These are phyloP conservation scores for Neophaeococcomyces aloes DNA, from an alignment of 2,329 filamentous ascomycete genomes.

Conservation along the genomic window DNA sequence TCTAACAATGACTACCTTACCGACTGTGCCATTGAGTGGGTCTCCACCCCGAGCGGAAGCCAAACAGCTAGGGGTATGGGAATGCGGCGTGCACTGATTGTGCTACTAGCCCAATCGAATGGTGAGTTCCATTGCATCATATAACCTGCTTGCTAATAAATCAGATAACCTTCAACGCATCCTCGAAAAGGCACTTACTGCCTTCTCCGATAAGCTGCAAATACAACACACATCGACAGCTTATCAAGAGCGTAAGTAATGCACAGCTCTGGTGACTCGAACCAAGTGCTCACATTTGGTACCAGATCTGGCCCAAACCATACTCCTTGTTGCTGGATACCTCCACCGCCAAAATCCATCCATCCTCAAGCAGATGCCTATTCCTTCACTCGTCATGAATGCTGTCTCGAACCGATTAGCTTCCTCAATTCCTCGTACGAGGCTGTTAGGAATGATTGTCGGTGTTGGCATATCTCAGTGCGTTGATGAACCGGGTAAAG, in stretches of 20 bases:
- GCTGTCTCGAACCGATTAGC: constrained; percentile 76
- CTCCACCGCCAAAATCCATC: constrained; percentile 56
- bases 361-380: constrained; percentile 57
- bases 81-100: constrained; percentile 56
- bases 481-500: constrained; percentile 55
- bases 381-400: constrained; percentile 62
- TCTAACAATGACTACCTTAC: constrained; percentile 40
- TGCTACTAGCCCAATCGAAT: constrained; percentile 44
- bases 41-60: constrained; percentile 53
- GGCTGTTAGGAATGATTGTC: constrained; percentile 80
- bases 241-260: constrained; percentile 67
- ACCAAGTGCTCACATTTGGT: constrained; percentile 20
- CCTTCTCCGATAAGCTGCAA: constrained; percentile 74
- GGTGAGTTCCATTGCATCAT: constrained; percentile 26
- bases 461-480: constrained; percentile 62
- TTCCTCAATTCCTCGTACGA: constrained; percentile 61
- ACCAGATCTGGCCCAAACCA: constrained; percentile 60
- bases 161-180: constrained; percentile 44
- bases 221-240: constrained; percentile 75
- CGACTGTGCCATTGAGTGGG: constrained; percentile 52
- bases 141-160: constrained; percentile 8
- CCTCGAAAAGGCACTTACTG: constrained; percentile 56
- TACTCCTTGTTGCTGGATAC: constrained; percentile 69
- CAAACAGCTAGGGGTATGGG: constrained; percentile 54
- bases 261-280: constrained; percentile 3